Base-by-base conservation (phyloP, 2,329 filamentous ascomycete genomes). In the Alternaria ethzedia region DNA sequence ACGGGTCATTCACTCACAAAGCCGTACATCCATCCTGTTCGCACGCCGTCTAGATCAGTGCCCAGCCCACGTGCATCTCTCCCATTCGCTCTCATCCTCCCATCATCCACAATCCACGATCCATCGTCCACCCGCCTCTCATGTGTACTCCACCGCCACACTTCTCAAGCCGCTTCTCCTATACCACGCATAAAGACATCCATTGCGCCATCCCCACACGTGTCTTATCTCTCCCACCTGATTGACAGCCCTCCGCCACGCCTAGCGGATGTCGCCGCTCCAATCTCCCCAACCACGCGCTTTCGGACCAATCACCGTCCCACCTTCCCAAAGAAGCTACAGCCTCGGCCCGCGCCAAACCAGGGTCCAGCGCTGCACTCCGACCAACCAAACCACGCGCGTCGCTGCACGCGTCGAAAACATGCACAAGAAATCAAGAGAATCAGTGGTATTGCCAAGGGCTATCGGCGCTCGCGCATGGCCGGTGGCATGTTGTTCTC, bases 291-390 rank as follows among this genome's bases (percentile, higher is more conserved):
- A 26, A 7, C 20, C 9, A 15, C 17, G n/a, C 20, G 46, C 43
- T 6, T 41, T 30, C 36, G 54, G 11, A 41, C 63, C 63, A 59
- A 65, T 55, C 51, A 41, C 10, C n/a, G 8, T 25, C 26, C 28
- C 58, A 66, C 64, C 64, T 66, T 61, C 64, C 61, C 51, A 36
- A 64, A 61, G 50, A 10, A 46, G 61, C n/a, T 32, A 64, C 44
- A 21, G 30, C 49, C 54, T 54, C 58, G 62, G 58, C 47, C 52
- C 62, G 49, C 43, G 17, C 7, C 49, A 21, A 10, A 49, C 13
- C 55, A 49, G 44, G 44, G 49, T 46, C 21, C 32, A 32, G 52
- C 36, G 25, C 32, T 23, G 36, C 15, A 15, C 32, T 2, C 6
- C 17, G 45, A 41, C 62, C 58, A 64, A 64, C 49, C 51, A 64